Evolutionary conservation across 306 rosid species (phyloP).

Genomic region (Begonia fuchsioides): DNA sequence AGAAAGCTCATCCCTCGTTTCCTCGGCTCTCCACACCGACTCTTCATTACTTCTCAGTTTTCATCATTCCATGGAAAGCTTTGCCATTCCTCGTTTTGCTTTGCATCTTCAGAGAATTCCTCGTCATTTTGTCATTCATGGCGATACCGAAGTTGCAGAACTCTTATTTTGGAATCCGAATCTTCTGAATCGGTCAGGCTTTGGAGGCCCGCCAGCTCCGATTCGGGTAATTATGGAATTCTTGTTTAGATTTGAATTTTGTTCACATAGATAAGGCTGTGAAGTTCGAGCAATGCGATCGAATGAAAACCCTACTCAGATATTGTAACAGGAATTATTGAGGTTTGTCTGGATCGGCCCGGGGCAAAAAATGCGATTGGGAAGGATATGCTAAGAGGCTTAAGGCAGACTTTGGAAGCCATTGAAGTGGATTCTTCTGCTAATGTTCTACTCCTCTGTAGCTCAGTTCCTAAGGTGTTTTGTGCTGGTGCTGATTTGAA

Average conservation of each 20-base stretch:
- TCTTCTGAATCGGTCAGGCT: conserved; percentile 42
- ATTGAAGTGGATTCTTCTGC: conserved; percentile 34
- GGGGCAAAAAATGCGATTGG: conserved; percentile 73
- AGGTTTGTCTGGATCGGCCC: conserved; percentile 58
- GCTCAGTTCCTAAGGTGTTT: conserved; percentile 57
- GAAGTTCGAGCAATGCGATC: conserved; percentile 1
- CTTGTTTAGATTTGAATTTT: neutral
- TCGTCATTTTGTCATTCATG: conserved; percentile 16
- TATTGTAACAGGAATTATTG: conserved; percentile 44
- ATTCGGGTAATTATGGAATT: conserved; percentile 37
- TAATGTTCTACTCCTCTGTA: conserved; percentile 51
- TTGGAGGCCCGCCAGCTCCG: conserved; percentile 34
- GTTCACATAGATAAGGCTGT: neutral
- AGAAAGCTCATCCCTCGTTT: conserved; percentile 14
- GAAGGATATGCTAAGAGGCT: conserved; percentile 50
- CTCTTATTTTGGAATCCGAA: conserved; percentile 42
- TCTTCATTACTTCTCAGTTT: neutral
- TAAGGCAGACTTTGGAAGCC: conserved; percentile 36
- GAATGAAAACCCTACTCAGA: neutral
- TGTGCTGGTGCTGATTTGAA: conserved; percentile 71
- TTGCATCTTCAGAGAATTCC: conserved; percentile 8
- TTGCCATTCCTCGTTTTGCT: conserved; percentile 8
- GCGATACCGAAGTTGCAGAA: conserved; percentile 26
- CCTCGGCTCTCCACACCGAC: conserved; percentile 13
- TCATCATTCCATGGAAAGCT: neutral